Evolutionary conservation across 305 asterid genomes (phyloP), one percentile per base, ranked within the genome.

Genomic region (Coffea humblotiana): DNA sequence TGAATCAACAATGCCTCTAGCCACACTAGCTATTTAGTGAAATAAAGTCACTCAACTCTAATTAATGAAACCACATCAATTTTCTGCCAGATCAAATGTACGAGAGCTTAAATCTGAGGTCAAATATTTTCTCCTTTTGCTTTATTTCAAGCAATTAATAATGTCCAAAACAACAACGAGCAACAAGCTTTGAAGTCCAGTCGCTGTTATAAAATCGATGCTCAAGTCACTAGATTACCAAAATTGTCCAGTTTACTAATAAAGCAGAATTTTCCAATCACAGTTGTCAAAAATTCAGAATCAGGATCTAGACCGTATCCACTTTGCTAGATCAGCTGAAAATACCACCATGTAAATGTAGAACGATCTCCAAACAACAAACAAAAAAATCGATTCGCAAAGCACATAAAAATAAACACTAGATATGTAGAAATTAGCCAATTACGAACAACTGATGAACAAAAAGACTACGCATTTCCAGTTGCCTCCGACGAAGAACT

Each of bases 401-500:
- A 40, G 43, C 43, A 40, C 43, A 40, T 0, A 40, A 40, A 40
- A 5, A 40, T 0, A 6, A 14, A 11, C 8, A 13, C 7, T 23
- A 21, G 2, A 73, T 40, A 18, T 23, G n/a, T 40, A 58, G 23
- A 15, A 23, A 80, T 8, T 8, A 40, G 64, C 40, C 43, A 54
- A 66, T 27, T 18, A 77, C 52, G 66, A 35, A 5, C 8, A 70
- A 58, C 48, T 7, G 35, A 45, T 6, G 69, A 77, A 72, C 11
- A 25, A 35, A 27, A 40, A 81, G 48, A 54, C 95, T 85, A 96
- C 99, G 93, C 99, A 96, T 96, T 96, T 96, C 99, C 99, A 96
- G 97, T 96, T 96, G 82, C 99, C 99, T 72, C 99, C 99, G 87
- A 96, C 92, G 95, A 96, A 92, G 92, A 94, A 96, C 35, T 85